Evolutionary conservation across 805 yeast species (phyloP), one percentile per base, ranked within the genome.

Genomic region (Candida arabinofermentans): DNA sequence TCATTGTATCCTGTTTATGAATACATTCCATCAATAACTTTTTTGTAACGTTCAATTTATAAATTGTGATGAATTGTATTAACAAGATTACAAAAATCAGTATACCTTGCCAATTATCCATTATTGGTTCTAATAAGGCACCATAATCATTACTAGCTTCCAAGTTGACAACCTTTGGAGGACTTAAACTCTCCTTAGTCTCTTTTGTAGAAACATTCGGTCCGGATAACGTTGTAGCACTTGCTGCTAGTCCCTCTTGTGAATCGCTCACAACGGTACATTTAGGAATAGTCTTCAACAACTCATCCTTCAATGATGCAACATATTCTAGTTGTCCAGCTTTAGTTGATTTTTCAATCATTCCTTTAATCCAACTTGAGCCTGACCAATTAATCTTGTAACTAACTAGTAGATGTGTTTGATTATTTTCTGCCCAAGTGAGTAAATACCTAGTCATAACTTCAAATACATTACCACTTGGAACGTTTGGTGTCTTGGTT

Each of bases 401-500:
- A n/a, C 89, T 75, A n/a, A 85, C 63, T 34, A 66, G 66, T 30
- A 93, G 52, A 36, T 70, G 66, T 4, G 96, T 83, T 19, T 66
- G 59, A 54, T 83, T 86, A 23, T 70, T 62, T 8, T 67, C 70
- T 0, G 72, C 88, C 98, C 99, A 93, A 3, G 83, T 71, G 41
- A 88, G 64, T 34, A 81, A 67, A 53, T 80, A 85, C 46, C 85
- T 71, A 0, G 96, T 86, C 47, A 79, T 72, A 2, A 89, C 89
- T 24, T 75, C 70, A 60, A 93, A 93, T 1, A 86, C 74, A 33
- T 74, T 74, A 4, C 99, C 99, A 54, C 90, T 84, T 0, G 99
- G 99, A 13, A 93, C 98, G 57, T 88, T 93, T 0, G 99, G 99
- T 0, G 99, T 90, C 31, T 66, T 69, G 0, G 91, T 79, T 2